phyloP scores from a whole-genome alignment of 2,329 filamentous ascomycete genomes.

The Sclerotinia trifoliorum region DNA sequence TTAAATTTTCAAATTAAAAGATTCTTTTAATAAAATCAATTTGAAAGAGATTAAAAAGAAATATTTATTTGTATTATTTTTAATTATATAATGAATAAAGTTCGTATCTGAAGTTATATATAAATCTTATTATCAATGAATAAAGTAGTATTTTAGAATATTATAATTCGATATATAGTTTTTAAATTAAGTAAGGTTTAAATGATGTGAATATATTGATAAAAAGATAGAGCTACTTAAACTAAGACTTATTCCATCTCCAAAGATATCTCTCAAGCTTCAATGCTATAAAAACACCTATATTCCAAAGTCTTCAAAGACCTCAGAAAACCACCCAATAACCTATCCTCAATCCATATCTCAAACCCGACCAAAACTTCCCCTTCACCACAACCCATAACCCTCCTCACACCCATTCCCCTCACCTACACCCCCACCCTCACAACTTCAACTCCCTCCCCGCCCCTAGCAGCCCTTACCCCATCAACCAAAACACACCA shows the following conservation, averaged over 20 bases:
- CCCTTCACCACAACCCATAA: too few relatives aligned
- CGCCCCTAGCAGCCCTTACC: conserved; percentile 58
- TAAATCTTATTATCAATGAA: not conserved
- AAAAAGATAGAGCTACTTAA: not conserved
- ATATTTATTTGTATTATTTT: too few relatives aligned
- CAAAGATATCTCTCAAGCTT: not conserved
- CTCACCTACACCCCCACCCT: too few relatives aligned
- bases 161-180: not conserved
- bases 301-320: too few relatives aligned
- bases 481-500: conserved; percentile 90
- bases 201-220: not conserved
- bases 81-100: too few relatives aligned
- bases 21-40: too few relatives aligned
- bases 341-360: not conserved
- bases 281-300: not conserved
- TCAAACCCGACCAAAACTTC: not conserved
- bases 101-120: too few relatives aligned
- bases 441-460: conserved; percentile 44
- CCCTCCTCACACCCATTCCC: too few relatives aligned
- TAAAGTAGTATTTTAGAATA: not conserved
- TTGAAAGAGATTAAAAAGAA: too few relatives aligned
- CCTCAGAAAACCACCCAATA: not conserved
- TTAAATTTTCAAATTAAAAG: too few relatives aligned
- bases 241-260: not conserved
- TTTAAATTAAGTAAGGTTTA: not conserved